phyloP scores from a whole-genome alignment of 345 rosid species.

The Sonneratia alba region DNA sequence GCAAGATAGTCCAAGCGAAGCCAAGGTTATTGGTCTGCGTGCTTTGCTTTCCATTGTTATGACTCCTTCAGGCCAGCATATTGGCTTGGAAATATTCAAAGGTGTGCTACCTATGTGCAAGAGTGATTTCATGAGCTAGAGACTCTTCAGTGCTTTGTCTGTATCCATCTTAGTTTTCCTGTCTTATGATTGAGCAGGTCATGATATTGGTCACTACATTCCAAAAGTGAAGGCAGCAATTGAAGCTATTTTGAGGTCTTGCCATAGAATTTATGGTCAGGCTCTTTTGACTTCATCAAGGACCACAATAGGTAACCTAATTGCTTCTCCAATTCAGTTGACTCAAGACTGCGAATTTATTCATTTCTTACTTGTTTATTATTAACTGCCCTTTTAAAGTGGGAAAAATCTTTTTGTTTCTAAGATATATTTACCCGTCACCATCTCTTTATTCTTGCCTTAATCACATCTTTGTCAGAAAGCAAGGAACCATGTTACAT shows the following conservation, averaged over 20 bases:
- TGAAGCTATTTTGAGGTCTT: conserved; percentile 84
- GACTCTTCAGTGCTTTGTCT: neutral
- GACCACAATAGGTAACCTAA: conserved; percentile 60
- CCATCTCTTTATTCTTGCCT: neutral
- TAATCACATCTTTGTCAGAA: neutral
- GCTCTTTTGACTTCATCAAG: conserved; percentile 92
- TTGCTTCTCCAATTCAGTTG: too few relatives aligned
- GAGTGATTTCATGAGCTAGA: conserved; percentile 5
- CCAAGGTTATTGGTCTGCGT: conserved; percentile 94
- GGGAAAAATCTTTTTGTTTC: neutral
- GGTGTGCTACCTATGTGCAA: conserved; percentile 29
- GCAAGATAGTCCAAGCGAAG: conserved; percentile 94
- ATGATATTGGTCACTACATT: conserved; percentile 81
- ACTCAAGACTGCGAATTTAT: too few relatives aligned
- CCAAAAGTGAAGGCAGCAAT: conserved; percentile 98
- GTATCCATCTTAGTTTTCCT: conserved; percentile 10
- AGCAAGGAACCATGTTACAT: neutral
- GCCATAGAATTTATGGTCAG: conserved; percentile 70
- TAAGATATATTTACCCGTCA: neutral
- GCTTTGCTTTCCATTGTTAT: conserved; percentile 91
- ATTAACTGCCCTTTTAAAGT: neutral
- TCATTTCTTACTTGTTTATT: neutral
- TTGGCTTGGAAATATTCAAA: conserved; percentile 85
- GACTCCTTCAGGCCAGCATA: conserved; percentile 81
- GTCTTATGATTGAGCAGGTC: conserved; percentile 38